A percentile compares a stretch with the other conserved stretches of the same genome.
Evolutionary conservation across 305 asterid genomes (phyloP).

Genomic region (Ilex paraguariensis): DNA sequence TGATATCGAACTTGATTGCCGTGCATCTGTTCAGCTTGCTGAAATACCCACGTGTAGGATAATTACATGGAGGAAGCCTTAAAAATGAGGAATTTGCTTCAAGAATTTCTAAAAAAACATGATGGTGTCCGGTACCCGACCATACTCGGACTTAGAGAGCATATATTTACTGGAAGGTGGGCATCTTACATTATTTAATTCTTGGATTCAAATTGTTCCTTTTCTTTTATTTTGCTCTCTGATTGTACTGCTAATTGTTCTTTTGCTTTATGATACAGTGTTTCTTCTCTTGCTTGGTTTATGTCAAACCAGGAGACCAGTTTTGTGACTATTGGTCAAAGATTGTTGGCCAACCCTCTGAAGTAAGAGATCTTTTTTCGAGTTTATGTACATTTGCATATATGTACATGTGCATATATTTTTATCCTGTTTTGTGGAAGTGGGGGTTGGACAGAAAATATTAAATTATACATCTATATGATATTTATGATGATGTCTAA

Average conservation of each 20-base stretch:
- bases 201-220: slow-evolving; percentile 8
- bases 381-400: background rate
- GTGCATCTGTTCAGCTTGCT: slow-evolving; percentile 21
- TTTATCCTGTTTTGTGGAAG: no score
- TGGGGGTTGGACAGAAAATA: no score
- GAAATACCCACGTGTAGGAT: slow-evolving; percentile 45
- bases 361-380: slow-evolving; percentile 49
- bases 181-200: slow-evolving; percentile 7
- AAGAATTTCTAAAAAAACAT: slow-evolving; percentile 88
- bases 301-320: slow-evolving; percentile 99
- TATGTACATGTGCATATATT: no score
- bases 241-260: background rate
- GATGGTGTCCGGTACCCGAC: slow-evolving; percentile 90
- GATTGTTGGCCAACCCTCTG: slow-evolving; percentile 91
- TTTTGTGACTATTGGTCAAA: slow-evolving; percentile 96
- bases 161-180: slow-evolving; percentile 98
- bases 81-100: slow-evolving; percentile 96
- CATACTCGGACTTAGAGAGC: slow-evolving; percentile 95
- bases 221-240: slow-evolving; percentile 2
- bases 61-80: slow-evolving; percentile 99
- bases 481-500: no score
- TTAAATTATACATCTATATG: no score
- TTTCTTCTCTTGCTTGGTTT: slow-evolving; percentile 99
- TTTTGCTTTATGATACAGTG: slow-evolving; percentile 63
- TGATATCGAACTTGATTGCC: slow-evolving; percentile 16